phyloP scores from a whole-genome alignment of 1,284 basidiomycete species.

The Anthracocystis panici-leucophaei region DNA sequence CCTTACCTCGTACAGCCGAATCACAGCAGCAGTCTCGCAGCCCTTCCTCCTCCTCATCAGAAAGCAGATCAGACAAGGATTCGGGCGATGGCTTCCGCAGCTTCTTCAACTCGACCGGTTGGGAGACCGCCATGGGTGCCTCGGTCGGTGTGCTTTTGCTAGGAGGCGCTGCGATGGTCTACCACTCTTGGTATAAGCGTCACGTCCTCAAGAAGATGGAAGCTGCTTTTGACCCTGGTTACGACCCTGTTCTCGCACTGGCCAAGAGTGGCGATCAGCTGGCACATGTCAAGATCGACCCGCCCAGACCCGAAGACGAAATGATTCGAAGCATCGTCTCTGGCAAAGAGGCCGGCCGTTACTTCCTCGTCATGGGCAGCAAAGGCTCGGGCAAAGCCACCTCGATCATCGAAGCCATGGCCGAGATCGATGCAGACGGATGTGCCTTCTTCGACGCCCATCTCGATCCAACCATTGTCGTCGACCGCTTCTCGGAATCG shows the following conservation, averaged over 20 bases:
- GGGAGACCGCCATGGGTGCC: slow-evolving; percentile 66
- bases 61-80: slow-evolving; percentile 24
- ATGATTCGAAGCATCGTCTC: slow-evolving; percentile 60
- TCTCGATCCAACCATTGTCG: slow-evolving; percentile 55
- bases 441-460: slow-evolving; percentile 66
- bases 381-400: slow-evolving; percentile 63
- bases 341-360: slow-evolving; percentile 62
- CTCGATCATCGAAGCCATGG: slow-evolving; percentile 64
- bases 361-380: slow-evolving; percentile 64
- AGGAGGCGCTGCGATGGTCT: slow-evolving; percentile 61
- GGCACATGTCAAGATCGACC: slow-evolving; percentile 53
- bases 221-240: slow-evolving; percentile 61
- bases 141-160: slow-evolving; percentile 60
- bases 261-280: slow-evolving; percentile 57
- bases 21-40: slow-evolving; percentile 9
- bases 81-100: slow-evolving; percentile 35
- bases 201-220: slow-evolving; percentile 64
- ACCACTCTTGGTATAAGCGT: slow-evolving; percentile 63
- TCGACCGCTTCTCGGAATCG: slow-evolving; percentile 62
- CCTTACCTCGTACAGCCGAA: slow-evolving; percentile 11
- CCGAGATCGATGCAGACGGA: slow-evolving; percentile 57
- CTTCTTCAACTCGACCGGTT: slow-evolving; percentile 64
- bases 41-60: slow-evolving; percentile 11
- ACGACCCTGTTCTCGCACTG: slow-evolving; percentile 61
- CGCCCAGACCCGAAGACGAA: slow-evolving; percentile 57